phyloP scores from a whole-genome alignment of 306 rosid species.

The Spatholobus suberectus region DNA sequence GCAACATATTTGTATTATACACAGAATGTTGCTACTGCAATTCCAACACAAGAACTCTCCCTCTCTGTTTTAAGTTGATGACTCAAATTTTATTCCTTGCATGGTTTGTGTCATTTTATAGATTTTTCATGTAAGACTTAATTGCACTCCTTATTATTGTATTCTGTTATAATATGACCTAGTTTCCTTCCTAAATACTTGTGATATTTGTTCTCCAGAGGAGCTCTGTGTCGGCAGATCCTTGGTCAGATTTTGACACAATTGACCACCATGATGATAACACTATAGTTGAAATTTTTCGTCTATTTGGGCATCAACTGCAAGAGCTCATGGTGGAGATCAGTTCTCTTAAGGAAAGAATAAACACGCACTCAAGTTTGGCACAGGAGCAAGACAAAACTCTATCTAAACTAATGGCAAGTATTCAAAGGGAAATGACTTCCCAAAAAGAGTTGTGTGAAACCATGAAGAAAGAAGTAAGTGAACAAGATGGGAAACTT shows the following conservation, averaged over 20 bases:
- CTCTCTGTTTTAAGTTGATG: background rate
- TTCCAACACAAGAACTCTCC: background rate
- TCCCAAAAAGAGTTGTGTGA: slow-evolving; percentile 68
- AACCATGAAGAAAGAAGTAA: slow-evolving; percentile 64
- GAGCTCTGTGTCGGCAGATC: slow-evolving; percentile 45
- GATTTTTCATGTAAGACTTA: background rate
- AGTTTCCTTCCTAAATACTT: slow-evolving; percentile 31
- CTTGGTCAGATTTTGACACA: slow-evolving; percentile 58
- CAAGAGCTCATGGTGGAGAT: slow-evolving; percentile 61
- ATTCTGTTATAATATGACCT: slow-evolving; percentile 2
- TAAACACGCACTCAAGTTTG: slow-evolving; percentile 57
- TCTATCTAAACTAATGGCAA: slow-evolving; percentile 53
- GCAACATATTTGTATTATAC: slow-evolving; percentile 9
- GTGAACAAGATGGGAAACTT: slow-evolving; percentile 64
- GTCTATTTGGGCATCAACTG: slow-evolving; percentile 59
- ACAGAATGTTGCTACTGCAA: slow-evolving; percentile 10
- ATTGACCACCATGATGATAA: slow-evolving; percentile 55
- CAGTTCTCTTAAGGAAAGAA: slow-evolving; percentile 61
- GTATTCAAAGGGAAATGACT: slow-evolving; percentile 62
- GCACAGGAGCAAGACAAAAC: slow-evolving; percentile 59
- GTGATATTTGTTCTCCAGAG: slow-evolving; percentile 56
- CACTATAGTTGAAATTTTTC: slow-evolving; percentile 43
- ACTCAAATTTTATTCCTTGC: slow-evolving; percentile 26
- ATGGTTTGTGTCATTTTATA: slow-evolving; percentile 21
- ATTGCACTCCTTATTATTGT: slow-evolving; percentile 18